These are phyloP conservation scores for Nemania abortiva DNA, from an alignment of 2,329 filamentous ascomycete genomes.

Conservation along the genomic window DNA sequence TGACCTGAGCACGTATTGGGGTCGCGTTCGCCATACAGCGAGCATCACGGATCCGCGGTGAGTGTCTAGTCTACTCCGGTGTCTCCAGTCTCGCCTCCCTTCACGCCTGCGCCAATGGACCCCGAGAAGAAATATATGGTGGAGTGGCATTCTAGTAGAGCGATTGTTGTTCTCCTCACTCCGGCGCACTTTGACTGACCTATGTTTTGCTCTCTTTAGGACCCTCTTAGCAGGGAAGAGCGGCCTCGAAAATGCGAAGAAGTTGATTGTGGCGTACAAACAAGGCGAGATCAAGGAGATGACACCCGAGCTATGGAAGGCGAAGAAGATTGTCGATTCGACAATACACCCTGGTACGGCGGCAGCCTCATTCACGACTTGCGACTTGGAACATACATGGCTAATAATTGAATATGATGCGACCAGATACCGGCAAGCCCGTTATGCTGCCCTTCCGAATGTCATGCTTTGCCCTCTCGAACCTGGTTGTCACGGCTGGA, in stretches of 20 bases:
- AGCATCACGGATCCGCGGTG: conserved; percentile 96
- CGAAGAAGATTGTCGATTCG: conserved; percentile 97
- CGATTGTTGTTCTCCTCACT: background rate
- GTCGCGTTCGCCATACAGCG: conserved; percentile 88
- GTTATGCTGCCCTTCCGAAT: conserved; percentile 97
- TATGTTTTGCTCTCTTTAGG: conserved; percentile 61
- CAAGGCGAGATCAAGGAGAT: conserved; percentile 81
- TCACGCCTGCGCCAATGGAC: no score
- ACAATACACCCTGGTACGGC: conserved; percentile 90
- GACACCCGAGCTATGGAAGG: conserved; percentile 91
- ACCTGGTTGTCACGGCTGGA: conserved; percentile 92
- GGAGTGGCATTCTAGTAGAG: background rate
- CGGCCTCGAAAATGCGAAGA: conserved; percentile 88
- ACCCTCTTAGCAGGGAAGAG: conserved; percentile 83
- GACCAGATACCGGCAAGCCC: conserved; percentile 86
- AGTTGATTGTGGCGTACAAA: conserved; percentile 86
- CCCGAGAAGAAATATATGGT: background rate
- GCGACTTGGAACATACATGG: conserved; percentile 8
- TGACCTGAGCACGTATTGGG: conserved; percentile 94
- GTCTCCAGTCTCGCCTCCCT: no score
- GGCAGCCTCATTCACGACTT: background rate
- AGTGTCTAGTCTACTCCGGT: no score
- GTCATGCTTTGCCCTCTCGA: conserved; percentile 94
- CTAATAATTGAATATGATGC: conserved; percentile 32
- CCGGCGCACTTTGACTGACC: conserved; percentile 35